Conservation (phyloP, 2,329 filamentous ascomycete genomes). For the Aspergillus spinulosporus region DNA sequence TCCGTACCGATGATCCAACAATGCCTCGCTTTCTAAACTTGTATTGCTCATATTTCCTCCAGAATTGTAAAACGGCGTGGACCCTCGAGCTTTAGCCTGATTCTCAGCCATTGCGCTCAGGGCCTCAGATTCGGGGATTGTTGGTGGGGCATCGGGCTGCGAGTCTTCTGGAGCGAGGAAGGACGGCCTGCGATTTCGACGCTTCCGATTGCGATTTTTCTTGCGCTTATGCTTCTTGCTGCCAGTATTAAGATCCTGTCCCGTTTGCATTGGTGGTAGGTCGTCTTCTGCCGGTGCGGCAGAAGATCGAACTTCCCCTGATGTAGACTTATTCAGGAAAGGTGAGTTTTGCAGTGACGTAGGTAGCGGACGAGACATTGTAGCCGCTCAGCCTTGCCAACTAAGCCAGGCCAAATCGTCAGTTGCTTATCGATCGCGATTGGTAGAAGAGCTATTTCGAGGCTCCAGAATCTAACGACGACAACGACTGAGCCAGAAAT, state of each 20-base stretch:
- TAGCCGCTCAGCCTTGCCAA: conserved; percentile 6
- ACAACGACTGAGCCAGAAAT: neutral
- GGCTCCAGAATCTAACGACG: neutral
- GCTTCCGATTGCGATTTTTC: conserved; percentile 76
- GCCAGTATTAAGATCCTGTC: conserved; percentile 25
- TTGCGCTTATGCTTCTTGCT: conserved; percentile 44
- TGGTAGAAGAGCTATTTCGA: neutral
- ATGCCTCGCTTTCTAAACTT: conserved; percentile 82
- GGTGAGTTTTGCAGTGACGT: conserved; percentile 17
- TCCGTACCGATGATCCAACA: conserved; percentile 79
- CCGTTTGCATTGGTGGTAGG: conserved; percentile 18
- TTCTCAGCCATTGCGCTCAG: conserved; percentile 33
- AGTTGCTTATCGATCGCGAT: neutral
- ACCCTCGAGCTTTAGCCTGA: conserved; percentile 27
- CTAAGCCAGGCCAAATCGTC: conserved; percentile 1
- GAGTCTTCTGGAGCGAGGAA: conserved; percentile 68
- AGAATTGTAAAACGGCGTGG: conserved; percentile 56
- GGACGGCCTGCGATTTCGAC: conserved; percentile 76
- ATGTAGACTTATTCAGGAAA: conserved; percentile 11
- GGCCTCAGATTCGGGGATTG: conserved; percentile 38
- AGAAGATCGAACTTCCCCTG: conserved; percentile 14
- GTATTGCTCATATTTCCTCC: conserved; percentile 70
- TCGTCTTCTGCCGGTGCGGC: conserved; percentile 13
- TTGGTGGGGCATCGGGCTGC: conserved; percentile 51
- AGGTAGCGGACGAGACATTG: conserved; percentile 22